Evolutionary conservation across 2,329 filamentous ascomycete species (phyloP).

Genomic region (Ascochyta viciae-villosae): DNA sequence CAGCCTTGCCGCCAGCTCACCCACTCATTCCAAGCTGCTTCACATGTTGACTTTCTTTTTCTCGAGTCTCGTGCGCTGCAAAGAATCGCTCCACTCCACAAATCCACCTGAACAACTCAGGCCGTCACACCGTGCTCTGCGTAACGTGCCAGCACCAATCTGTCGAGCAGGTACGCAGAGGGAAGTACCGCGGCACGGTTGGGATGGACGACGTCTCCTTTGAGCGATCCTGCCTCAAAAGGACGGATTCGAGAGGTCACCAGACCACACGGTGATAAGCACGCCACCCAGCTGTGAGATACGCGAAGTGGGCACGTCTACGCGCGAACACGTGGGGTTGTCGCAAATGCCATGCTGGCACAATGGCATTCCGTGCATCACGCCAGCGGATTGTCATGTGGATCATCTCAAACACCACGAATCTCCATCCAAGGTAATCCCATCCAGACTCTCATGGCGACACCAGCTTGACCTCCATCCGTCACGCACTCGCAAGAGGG

Average conservation of each 20-base stretch:
- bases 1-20: conserved; percentile 11
- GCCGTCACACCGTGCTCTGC: conserved; percentile 16
- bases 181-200: conserved; percentile 3
- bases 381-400: conserved; percentile 12
- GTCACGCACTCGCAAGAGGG: neutral
- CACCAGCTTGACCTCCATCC: neutral
- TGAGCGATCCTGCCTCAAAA: conserved; percentile 9
- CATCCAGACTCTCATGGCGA: neutral
- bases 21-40: conserved; percentile 12
- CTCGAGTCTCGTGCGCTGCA: conserved; percentile 13
- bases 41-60: conserved; percentile 11
- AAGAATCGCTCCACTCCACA: conserved; percentile 2
- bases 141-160: conserved; percentile 13
- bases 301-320: conserved; percentile 15
- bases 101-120: conserved; percentile 12
- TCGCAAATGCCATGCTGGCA: conserved; percentile 12
- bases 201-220: conserved; percentile 1
- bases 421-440: neutral
- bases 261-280: conserved; percentile 16
- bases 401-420: conserved; percentile 13
- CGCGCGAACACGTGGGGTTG: conserved; percentile 20
- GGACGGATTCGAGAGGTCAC: conserved; percentile 1
- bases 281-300: conserved; percentile 2
- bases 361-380: conserved; percentile 14
- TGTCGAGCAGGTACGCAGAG: conserved; percentile 3